Percentiles rank a stretch among this genome's conserved stretches.
These are phyloP conservation scores for Colletotrichum coccodes DNA, from an alignment of 2,329 filamentous ascomycete genomes.

Conservation along the genomic window DNA sequence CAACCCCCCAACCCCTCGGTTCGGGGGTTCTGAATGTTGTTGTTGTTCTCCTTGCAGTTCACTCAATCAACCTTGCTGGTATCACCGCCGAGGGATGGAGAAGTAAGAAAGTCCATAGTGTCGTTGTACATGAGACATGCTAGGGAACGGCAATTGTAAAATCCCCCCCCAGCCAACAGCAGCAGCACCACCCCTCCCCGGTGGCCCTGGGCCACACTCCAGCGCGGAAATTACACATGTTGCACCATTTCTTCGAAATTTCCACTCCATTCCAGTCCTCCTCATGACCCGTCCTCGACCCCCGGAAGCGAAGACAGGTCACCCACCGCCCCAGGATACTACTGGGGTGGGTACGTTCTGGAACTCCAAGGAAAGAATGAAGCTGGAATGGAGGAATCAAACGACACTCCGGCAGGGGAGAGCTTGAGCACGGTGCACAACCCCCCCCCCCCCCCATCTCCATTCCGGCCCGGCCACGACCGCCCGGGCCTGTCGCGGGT, in stretches of 20 bases:
- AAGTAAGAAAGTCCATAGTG: neutral
- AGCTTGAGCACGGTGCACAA: slow-evolving; percentile 1
- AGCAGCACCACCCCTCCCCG: neutral
- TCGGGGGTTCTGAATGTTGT: neutral
- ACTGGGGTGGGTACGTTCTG: no score
- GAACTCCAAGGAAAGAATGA: neutral
- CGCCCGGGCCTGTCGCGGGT: neutral
- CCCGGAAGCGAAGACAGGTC: neutral
- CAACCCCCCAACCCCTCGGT: no score
- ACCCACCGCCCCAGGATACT: no score
- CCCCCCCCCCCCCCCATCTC: neutral
- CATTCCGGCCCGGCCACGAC: neutral
- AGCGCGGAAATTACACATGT: neutral
- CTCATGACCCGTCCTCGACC: neutral
- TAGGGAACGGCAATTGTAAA: neutral
- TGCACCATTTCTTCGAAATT: neutral
- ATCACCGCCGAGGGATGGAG: neutral
- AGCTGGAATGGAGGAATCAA: neutral
- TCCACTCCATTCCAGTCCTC: neutral
- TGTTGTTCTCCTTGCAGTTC: neutral
- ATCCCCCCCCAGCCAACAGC: neutral
- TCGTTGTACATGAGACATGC: neutral
- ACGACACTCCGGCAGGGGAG: neutral
- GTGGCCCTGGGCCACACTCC: neutral
- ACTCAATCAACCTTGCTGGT: neutral